Conservation (phyloP, 768 basidiomycete species). For the Psilocybe subaeruginosa region DNA sequence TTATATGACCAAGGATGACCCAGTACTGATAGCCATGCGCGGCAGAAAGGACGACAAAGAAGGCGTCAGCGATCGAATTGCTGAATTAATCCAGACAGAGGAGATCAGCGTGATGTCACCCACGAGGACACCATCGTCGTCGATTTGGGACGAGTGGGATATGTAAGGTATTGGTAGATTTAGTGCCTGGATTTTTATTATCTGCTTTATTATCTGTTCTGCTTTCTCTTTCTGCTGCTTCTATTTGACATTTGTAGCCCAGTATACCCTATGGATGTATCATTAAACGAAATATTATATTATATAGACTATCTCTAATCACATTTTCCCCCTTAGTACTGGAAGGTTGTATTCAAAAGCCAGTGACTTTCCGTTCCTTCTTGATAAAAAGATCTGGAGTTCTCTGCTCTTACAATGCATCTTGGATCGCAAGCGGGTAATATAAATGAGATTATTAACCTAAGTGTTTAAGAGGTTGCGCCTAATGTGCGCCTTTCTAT, state of each 20-base stretch:
- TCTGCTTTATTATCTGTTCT: not conserved
- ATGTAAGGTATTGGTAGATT: conserved; percentile 38
- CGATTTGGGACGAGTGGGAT: conserved; percentile 79
- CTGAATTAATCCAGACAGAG: conserved; percentile 71
- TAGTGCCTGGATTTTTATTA: not conserved
- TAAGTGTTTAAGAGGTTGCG: conserved; percentile 21
- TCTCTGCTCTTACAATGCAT: too few species aligned
- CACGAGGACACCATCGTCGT: conserved; percentile 17
- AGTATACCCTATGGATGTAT: conserved; percentile 1
- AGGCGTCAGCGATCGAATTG: conserved; percentile 62
- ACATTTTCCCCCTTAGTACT: too few species aligned
- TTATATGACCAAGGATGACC: conserved; percentile 39
- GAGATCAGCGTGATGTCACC: conserved; percentile 47
- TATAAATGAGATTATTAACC: conserved; percentile 21
- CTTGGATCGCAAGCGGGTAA: not conserved
- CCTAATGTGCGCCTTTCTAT: conserved; percentile 47
- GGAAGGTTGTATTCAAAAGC: too few species aligned
- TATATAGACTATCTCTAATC: not conserved
- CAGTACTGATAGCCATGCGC: conserved; percentile 65
- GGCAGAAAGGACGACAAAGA: conserved; percentile 59
- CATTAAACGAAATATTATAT: not conserved
- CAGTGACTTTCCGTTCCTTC: too few species aligned
- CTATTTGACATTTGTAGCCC: not conserved
- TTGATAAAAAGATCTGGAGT: too few species aligned
- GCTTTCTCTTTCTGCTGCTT: not conserved